These are phyloP conservation scores for Aspergillus eucalypticola DNA, from an alignment of 2,329 filamentous ascomycete species.

Conservation along the genomic window DNA sequence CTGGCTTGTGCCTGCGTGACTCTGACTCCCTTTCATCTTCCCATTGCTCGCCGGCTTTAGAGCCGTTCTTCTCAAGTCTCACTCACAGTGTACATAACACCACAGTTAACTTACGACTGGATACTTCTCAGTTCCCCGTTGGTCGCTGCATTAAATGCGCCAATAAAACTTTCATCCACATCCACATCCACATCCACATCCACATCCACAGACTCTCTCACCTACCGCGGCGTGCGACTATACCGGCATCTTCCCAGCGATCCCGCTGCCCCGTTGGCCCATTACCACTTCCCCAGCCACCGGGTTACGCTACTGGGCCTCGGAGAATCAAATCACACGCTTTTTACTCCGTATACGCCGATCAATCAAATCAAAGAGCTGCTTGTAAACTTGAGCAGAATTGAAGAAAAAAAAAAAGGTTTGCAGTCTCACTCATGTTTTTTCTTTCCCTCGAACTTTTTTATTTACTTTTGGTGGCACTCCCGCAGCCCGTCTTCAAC, in stretches of 20 bases:
- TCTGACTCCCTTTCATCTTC: conserved; percentile 5
- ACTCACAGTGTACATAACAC: too few species aligned
- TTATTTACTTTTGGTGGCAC: conserved; percentile 1
- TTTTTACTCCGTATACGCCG: conserved; percentile 13
- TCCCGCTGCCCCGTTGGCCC: conserved; percentile 15
- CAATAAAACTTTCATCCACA: background rate
- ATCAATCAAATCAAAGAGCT: conserved; percentile 18
- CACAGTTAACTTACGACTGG: background rate
- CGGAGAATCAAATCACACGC: conserved; percentile 12
- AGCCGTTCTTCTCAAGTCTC: background rate
- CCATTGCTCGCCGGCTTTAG: conserved; percentile 4
- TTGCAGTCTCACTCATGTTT: background rate
- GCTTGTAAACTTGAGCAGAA: too few species aligned
- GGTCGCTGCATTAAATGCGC: conserved; percentile 3
- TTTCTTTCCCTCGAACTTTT: background rate
- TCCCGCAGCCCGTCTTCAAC: background rate
- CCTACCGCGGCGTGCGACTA: conserved; percentile 10
- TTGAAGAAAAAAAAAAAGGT: conserved; percentile 9
- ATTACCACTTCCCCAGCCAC: conserved; percentile 24
- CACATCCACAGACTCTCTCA: conserved; percentile 1
- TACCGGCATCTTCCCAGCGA: conserved; percentile 19
- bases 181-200: conserved; percentile 1
- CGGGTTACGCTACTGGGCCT: conserved; percentile 16
- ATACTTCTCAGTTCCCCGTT: conserved; percentile 3
- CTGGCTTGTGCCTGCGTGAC: conserved; percentile 34